These are phyloP conservation scores for Verticillium longisporum DNA, from an alignment of 2,329 filamentous ascomycete species.

Conservation along the genomic window DNA sequence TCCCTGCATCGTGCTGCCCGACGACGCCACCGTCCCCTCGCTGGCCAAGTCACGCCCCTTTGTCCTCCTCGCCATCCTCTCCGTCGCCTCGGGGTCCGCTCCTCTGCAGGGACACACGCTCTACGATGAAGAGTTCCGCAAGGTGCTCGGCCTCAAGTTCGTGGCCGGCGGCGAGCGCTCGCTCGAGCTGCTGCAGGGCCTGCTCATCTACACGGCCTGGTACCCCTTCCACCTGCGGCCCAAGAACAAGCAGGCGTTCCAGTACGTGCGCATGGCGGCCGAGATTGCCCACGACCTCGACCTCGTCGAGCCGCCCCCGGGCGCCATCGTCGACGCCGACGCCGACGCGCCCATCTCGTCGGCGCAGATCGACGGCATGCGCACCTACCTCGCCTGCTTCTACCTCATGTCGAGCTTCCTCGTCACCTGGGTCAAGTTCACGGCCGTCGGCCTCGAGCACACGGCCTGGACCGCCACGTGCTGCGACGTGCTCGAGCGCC, in stretches of 20 bases:
- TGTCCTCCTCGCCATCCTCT: constrained; percentile 46
- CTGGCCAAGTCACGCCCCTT: constrained; percentile 43
- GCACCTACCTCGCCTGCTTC: constrained; percentile 38
- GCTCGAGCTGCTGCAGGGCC: constrained; percentile 48
- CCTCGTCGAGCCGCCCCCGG: constrained; percentile 32
- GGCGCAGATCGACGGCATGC: constrained; percentile 32
- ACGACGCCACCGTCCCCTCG: constrained; percentile 31
- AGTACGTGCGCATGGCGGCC: constrained; percentile 45
- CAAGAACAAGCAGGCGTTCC: constrained; percentile 39
- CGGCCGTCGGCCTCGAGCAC: constrained; percentile 23
- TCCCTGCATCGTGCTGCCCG: constrained; percentile 35
- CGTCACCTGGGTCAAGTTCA: constrained; percentile 28
- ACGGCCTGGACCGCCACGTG: constrained; percentile 36
- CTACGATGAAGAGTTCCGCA: constrained; percentile 52
- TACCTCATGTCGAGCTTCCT: constrained; percentile 35
- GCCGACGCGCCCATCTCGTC: constrained; percentile 10
- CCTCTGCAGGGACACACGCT: constrained; percentile 44
- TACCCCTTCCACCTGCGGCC: constrained; percentile 49
- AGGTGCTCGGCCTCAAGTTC: constrained; percentile 48
- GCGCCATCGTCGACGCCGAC: constrained; percentile 11
- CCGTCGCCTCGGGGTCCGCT: constrained; percentile 38
- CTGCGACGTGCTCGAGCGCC: constrained; percentile 33
- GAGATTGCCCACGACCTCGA: constrained; percentile 45
- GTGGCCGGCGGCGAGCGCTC: constrained; percentile 50
- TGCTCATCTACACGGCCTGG: constrained; percentile 53